Conservation (phyloP, 78 protist species). For the Bodo saltans region DNA sequence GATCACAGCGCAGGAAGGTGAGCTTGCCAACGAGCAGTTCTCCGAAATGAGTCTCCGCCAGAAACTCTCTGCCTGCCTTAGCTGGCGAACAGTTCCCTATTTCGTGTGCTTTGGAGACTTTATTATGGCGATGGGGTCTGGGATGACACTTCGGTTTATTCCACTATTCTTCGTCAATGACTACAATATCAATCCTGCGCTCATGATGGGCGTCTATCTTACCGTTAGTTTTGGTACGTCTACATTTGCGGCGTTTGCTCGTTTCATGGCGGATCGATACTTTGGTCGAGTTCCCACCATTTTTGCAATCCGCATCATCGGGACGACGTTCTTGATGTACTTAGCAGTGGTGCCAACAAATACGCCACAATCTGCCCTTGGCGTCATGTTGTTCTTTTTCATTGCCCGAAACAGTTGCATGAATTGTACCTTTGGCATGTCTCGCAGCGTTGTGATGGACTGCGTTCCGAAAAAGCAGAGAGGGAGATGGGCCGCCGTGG, state of each 20-base stretch:
- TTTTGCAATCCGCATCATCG: background rate
- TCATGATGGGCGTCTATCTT: background rate
- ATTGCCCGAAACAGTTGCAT: background rate
- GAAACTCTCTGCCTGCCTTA: background rate
- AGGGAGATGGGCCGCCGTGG: conserved; percentile 8
- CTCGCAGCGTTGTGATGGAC: conserved; percentile 7
- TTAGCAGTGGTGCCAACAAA: background rate
- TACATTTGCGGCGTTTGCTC: background rate
- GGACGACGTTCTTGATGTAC: background rate
- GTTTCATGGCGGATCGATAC: background rate
- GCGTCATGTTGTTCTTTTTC: background rate
- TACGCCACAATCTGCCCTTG: background rate
- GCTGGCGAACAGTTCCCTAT: background rate
- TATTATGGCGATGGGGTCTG: background rate
- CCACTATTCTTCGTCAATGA: background rate
- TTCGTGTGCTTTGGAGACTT: background rate
- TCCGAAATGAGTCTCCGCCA: background rate
- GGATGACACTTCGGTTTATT: conserved; percentile 5
- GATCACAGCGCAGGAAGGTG: background rate
- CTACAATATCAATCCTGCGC: background rate
- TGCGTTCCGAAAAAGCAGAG: background rate
- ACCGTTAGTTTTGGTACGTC: background rate
- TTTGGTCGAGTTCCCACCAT: background rate
- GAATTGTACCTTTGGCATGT: background rate
- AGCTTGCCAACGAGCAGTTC: background rate